A percentile compares a stretch with the other conserved stretches of the same genome.
Conservation (phyloP, 768 basidiomycete genomes). For the Kwoniella europaea region DNA sequence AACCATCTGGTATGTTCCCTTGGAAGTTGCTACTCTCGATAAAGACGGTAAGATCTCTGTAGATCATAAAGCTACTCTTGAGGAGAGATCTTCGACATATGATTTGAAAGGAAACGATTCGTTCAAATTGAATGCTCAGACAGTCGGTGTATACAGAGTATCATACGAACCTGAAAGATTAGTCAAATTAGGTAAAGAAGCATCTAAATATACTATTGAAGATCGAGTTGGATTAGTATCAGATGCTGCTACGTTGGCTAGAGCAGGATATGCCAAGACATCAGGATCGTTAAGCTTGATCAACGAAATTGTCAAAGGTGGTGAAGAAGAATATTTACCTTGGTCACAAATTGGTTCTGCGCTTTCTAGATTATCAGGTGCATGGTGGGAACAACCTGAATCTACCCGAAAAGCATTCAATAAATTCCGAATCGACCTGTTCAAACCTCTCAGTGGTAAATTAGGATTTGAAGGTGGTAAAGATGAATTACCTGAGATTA, state of each 20-base stretch:
- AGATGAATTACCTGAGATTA: conserved; percentile 70
- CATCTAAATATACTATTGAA: conserved; percentile 78
- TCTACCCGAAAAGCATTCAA: conserved; percentile 63
- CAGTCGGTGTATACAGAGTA: conserved; percentile 84
- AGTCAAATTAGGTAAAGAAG: conserved; percentile 76
- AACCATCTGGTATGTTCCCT: conserved; percentile 82
- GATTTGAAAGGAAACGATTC: conserved; percentile 68
- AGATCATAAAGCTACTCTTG: conserved; percentile 70
- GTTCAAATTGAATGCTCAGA: conserved; percentile 90
- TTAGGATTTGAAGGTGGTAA: conserved; percentile 77
- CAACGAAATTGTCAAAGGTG: conserved; percentile 65
- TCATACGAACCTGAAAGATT: conserved; percentile 81
- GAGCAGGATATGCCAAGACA: conserved; percentile 76
- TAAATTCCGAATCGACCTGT: conserved; percentile 57
- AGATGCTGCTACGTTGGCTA: conserved; percentile 78
- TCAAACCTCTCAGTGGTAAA: conserved; percentile 74
- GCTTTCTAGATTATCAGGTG: conserved; percentile 65
- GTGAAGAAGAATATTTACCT: conserved; percentile 83
- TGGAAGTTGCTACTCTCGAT: conserved; percentile 67
- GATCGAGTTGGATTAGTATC: conserved; percentile 88
- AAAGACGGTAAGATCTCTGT: conserved; percentile 68
- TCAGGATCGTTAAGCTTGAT: conserved; percentile 78
- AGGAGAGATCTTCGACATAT: conserved; percentile 71
- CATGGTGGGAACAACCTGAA: conserved; percentile 82
- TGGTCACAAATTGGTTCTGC: conserved; percentile 73